These are phyloP conservation scores for Micromonas commoda DNA, from an alignment of 139 green algal species.

Conservation along the genomic window DNA sequence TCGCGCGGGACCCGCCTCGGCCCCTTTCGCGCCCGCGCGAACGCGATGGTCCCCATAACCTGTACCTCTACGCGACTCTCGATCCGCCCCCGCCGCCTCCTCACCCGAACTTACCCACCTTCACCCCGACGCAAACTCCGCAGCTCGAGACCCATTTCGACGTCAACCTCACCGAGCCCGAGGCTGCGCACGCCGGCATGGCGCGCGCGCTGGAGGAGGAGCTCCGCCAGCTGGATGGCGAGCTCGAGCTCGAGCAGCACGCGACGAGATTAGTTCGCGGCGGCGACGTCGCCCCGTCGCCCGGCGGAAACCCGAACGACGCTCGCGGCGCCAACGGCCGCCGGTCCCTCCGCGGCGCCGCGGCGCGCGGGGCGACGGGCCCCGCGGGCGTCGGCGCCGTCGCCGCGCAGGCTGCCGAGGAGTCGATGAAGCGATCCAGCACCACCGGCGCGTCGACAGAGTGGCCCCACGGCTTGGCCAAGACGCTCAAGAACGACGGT, in stretches of 20 bases:
- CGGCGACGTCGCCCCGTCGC: too few relatives aligned
- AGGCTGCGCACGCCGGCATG: neutral
- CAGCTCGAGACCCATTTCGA: neutral
- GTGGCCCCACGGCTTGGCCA: slow-evolving; percentile 7
- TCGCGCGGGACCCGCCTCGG: too few relatives aligned
- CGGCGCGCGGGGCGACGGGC: too few relatives aligned
- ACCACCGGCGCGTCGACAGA: slow-evolving; percentile 3
- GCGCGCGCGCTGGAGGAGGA: neutral
- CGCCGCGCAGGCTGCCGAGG: neutral
- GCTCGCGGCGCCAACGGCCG: neutral
- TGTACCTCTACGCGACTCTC: too few relatives aligned
- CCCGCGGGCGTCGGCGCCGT: neutral
- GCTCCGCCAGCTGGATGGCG: neutral
- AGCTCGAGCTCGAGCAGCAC: neutral
- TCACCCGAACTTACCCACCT: too few relatives aligned
- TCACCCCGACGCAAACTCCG: too few relatives aligned
- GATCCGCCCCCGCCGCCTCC: too few relatives aligned
- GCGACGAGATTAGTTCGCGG: too few relatives aligned
- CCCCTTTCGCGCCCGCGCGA: too few relatives aligned
- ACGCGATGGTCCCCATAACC: too few relatives aligned
- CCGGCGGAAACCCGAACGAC: too few relatives aligned
- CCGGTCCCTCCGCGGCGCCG: neutral
- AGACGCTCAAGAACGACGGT: neutral
- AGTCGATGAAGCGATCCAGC: neutral
- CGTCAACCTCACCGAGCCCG: neutral